Evolutionary conservation across 176 grass and related monocot species (phyloP).

Genomic region (Carex pumila): DNA sequence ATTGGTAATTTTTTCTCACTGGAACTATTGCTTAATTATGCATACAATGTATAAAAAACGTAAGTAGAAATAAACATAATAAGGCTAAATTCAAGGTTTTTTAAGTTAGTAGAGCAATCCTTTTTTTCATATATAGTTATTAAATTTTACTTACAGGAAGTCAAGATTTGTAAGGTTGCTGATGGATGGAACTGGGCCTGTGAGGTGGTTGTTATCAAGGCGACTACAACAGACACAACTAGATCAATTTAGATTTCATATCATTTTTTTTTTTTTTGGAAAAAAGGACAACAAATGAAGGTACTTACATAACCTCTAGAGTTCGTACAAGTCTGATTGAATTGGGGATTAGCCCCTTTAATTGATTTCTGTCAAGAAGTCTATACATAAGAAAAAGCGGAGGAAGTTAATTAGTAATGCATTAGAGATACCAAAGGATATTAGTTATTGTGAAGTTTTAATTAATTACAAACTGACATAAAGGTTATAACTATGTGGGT

Average conservation of each 20-base stretch:
- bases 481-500: not conserved
- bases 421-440: not conserved
- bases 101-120: not conserved
- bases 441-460: not conserved
- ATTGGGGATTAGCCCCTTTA: slow-evolving; percentile 45
- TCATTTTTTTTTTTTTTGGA: not conserved
- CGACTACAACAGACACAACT: slow-evolving; percentile 27
- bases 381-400: slow-evolving; percentile 25
- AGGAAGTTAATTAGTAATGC: not conserved
- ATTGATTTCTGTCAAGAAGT: slow-evolving; percentile 60
- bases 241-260: slow-evolving; percentile 10
- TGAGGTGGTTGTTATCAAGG: slow-evolving; percentile 50
- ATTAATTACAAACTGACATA: not conserved
- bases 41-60: not conserved
- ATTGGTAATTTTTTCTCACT: not conserved
- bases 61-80: not conserved
- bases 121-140: not conserved
- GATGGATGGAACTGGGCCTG: slow-evolving; percentile 34
- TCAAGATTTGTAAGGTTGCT: slow-evolving; percentile 39
- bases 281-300: not conserved
- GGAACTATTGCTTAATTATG: not conserved
- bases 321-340: slow-evolving; percentile 39
- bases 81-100: not conserved
- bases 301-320: slow-evolving; percentile 77
- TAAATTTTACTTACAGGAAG: slow-evolving; percentile 49